Evolutionary conservation across 176 grass and related monocot genomes (phyloP).

Genomic region (Oryza glaberrima): DNA sequence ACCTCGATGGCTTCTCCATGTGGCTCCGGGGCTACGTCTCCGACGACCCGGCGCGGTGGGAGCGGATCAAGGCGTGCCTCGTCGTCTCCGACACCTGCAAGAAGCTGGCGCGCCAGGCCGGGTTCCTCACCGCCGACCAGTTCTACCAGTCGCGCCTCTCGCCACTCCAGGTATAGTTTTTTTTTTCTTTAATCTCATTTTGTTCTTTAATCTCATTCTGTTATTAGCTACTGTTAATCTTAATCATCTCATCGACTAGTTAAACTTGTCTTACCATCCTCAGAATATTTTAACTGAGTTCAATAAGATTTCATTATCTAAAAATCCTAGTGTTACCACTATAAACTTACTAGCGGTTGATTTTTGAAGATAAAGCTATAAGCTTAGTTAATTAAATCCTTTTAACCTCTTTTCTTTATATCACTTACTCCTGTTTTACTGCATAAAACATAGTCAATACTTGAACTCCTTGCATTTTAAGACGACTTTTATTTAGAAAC

Average conservation of each 20-base stretch:
- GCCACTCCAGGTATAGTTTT: slow-evolving; percentile 64
- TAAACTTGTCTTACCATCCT: background rate
- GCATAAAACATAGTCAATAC: no score
- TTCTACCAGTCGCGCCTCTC: slow-evolving; percentile 68
- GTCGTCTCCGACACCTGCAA: slow-evolving; percentile 71
- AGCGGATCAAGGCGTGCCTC: slow-evolving; percentile 67
- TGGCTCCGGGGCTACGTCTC: slow-evolving; percentile 76
- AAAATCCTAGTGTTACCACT: background rate
- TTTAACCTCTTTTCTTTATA: no score
- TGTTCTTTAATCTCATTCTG: background rate
- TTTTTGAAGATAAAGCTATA: no score
- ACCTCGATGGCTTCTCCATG: slow-evolving; percentile 73
- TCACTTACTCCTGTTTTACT: no score
- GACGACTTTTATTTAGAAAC: no score
- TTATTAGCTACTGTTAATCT: no score
- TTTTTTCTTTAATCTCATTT: background rate
- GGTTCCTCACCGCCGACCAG: slow-evolving; percentile 55
- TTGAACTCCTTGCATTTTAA: no score
- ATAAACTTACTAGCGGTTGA: background rate
- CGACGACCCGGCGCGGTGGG: slow-evolving; percentile 62
- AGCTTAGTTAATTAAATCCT: no score
- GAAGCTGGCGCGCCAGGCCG: slow-evolving; percentile 50
- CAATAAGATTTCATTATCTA: no score
- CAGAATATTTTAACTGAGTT: no score
- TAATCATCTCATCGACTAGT: no score